Evolutionary conservation across 768 basidiomycete genomes (phyloP), one percentile per base, ranked within the genome.

Genomic region (Kwoniella sp.): DNA sequence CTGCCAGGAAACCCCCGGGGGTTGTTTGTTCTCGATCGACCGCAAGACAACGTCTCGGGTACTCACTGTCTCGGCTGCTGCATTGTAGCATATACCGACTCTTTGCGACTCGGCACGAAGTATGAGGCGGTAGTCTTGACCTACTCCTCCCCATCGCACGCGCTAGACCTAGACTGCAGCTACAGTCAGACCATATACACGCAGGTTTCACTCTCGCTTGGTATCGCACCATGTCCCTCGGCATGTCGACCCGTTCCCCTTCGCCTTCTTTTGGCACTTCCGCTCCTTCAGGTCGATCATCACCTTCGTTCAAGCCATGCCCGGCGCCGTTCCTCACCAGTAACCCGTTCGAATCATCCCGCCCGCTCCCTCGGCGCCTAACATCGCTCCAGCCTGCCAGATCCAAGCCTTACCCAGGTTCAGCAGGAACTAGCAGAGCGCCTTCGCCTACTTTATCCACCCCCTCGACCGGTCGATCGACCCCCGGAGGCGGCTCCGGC

Each of bases 291-390:
- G 15, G 20, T 28, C 42, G 43, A 23, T 14, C 20, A 39, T 45
- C 42, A 20, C 38, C 28, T 23, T 52, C 50, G 5, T 43, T 43
- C 31, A 12, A 25, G 17, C 42, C 52, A 25, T 57, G 50, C 14
- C 37, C 50, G 5, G 50, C 56, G n/a, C 56, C 56, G 3, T 46
- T 57, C 41, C 45, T 57, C 29, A 36, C 44, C 0, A 43, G 50
- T 9, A 47, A 47, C 34, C 56, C 31, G 22, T 46, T 48, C 26
- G 28, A 57, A 23, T 20, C 14, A 12, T 31, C 32, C 41, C 50
- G 31, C 39, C 45, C 50, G 19, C 17, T 23, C 22, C 38, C 37
- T 37, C 36, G 29, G 12, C 45, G 39, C 14, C 44, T 27, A 44
- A 9, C 27, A 2, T 39, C 42, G 15, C 31, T 46, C 14, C 49